Percentiles rank a stretch among this genome's conserved stretches.
Evolutionary conservation across 2,329 filamentous ascomycete species (phyloP).

Genomic region (Talaromyces sp.): DNA sequence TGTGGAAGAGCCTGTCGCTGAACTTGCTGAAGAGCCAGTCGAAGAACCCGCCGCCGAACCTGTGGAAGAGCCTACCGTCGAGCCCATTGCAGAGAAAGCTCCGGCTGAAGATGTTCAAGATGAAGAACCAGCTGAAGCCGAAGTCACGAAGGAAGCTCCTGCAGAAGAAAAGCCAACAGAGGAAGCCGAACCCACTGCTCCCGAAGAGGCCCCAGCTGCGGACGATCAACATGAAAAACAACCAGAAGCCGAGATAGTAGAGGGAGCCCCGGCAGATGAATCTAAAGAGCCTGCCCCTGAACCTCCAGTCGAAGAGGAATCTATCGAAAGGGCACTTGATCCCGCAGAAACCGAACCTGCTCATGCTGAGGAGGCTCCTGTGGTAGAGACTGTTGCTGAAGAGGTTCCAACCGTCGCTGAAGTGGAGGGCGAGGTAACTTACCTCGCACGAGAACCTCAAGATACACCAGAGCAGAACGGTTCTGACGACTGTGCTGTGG

Average conservation of each 20-base stretch:
- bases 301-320: conserved; percentile 11
- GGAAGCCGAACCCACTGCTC: conserved; percentile 11
- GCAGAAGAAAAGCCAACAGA: conserved; percentile 12
- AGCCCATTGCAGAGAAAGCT: conserved; percentile 12
- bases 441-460: conserved; percentile 8
- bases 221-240: conserved; percentile 7
- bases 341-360: conserved; percentile 3
- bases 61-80: conserved; percentile 13
- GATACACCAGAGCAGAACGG: background rate
- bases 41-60: conserved; percentile 13
- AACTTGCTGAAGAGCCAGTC: conserved; percentile 7
- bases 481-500: conserved; percentile 10
- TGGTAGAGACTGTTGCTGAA: conserved; percentile 12
- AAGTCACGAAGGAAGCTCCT: conserved; percentile 13
- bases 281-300: conserved; percentile 12
- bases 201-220: conserved; percentile 14
- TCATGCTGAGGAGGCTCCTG: conserved; percentile 12
- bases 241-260: conserved; percentile 10
- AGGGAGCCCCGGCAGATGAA: conserved; percentile 12
- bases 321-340: background rate
- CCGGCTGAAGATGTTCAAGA: background rate
- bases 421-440: conserved; percentile 2
- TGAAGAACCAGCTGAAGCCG: conserved; percentile 13
- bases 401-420: conserved; percentile 7
- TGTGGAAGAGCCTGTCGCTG: background rate